These are phyloP conservation scores for Lobosporangium transversale DNA, from an alignment of 192 early-diverging fungal genomes.

Conservation along the genomic window DNA sequence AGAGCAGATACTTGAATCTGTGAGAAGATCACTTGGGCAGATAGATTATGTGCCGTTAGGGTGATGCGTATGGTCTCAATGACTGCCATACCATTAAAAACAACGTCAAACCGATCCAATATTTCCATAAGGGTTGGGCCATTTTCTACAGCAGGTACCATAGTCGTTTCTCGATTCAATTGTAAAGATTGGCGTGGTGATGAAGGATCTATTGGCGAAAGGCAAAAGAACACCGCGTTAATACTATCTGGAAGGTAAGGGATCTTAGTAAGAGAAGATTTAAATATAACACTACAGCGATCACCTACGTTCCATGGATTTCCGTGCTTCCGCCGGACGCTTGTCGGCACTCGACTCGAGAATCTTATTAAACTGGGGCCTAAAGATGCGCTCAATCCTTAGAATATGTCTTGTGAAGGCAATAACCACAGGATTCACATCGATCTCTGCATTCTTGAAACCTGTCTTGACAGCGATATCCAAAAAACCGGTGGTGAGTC, in stretches of 20 bases:
- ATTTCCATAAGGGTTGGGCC: constrained; percentile 28
- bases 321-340: constrained; percentile 21
- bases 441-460: constrained; percentile 52
- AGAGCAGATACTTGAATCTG: constrained; percentile 58
- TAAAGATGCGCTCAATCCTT: constrained; percentile 64
- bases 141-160: background rate
- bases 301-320: constrained; percentile 35
- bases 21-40: constrained; percentile 48
- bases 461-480: constrained; percentile 54
- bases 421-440: constrained; percentile 61
- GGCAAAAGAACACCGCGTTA: no score
- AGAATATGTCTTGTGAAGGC: constrained; percentile 68
- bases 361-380: constrained; percentile 40
- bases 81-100: constrained; percentile 55
- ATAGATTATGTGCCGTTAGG: constrained; percentile 58
- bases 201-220: constrained; percentile 23
- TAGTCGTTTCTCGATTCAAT: constrained; percentile 32
- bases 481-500: constrained; percentile 50
- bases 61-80: constrained; percentile 56
- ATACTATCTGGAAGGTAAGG: no score
- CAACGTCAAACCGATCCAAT: constrained; percentile 55
- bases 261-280: background rate
- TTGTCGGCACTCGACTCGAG: constrained; percentile 12
- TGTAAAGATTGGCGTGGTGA: constrained; percentile 46
- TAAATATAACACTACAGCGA: background rate